A percentile compares a stretch with the other conserved stretches of the same genome.
Evolutionary conservation across 768 basidiomycete genomes (phyloP).

Genomic region (Nevesoporus exiguus): DNA sequence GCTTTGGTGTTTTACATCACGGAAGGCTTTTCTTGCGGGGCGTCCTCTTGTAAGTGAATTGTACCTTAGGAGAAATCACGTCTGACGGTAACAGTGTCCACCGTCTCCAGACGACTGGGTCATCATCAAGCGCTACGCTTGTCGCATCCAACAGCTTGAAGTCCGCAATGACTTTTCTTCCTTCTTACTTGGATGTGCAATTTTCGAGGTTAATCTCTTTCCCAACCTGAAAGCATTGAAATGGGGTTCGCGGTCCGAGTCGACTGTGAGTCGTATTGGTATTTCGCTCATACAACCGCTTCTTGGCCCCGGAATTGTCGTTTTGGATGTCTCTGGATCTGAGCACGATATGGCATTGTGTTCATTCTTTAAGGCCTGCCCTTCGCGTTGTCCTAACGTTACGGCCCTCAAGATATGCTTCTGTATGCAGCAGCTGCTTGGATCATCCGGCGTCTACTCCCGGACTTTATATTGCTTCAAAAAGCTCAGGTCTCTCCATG

Average conservation of each 20-base stretch:
- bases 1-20: neutral
- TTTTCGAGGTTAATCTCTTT: neutral
- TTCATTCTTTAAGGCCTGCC: neutral
- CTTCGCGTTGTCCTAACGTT: neutral
- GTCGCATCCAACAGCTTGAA: neutral
- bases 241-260: neutral
- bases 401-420: neutral
- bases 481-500: neutral
- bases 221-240: neutral
- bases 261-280: neutral
- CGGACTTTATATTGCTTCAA: neutral
- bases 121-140: neutral
- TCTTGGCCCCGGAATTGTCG: neutral
- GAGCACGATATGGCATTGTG: neutral
- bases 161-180: neutral
- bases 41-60: neutral
- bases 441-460: neutral
- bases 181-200: neutral
- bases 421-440: fast-evolving
- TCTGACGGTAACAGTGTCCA: neutral
- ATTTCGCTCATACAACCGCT: neutral
- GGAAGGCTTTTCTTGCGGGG: too few species aligned
- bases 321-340: neutral
- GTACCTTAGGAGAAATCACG: neutral
- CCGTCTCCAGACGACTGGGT: neutral